phyloP scores from a whole-genome alignment of 257 asterid genomes.

The Gentiana macrophylla region DNA sequence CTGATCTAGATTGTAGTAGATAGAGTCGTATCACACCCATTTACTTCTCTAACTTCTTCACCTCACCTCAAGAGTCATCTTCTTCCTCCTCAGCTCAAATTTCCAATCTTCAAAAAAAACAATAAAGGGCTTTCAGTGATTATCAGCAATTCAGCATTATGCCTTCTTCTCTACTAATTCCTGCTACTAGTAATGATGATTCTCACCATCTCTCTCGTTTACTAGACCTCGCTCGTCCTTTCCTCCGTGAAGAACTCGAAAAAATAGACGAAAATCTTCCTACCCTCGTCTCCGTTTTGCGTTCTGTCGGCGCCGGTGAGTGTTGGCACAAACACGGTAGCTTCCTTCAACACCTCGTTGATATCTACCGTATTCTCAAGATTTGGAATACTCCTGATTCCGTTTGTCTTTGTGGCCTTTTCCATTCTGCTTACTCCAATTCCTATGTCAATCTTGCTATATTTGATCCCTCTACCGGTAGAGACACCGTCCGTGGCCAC shows the following conservation, averaged over 20 bases:
- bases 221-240: constrained; percentile 58
- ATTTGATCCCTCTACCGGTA: constrained; percentile 72
- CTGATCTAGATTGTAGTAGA: too few species aligned
- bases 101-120: too few species aligned
- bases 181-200: too few species aligned
- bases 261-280: constrained; percentile 46
- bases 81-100: too few species aligned
- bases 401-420: constrained; percentile 79
- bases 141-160: too few species aligned
- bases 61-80: too few species aligned
- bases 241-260: constrained; percentile 68
- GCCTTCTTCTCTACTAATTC: too few species aligned
- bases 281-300: constrained; percentile 46
- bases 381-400: constrained; percentile 64
- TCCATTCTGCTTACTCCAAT: constrained; percentile 92
- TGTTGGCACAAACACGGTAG: constrained; percentile 94
- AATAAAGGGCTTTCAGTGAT: too few species aligned
- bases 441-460: constrained; percentile 82
- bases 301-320: constrained; percentile 76
- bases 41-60: too few species aligned
- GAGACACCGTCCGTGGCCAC: constrained; percentile 57
- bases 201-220: constrained; percentile 13
- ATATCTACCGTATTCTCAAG: constrained; percentile 62
- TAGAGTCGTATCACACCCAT: too few species aligned
- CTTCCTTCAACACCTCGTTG: constrained; percentile 65